Conservation (phyloP, 306 rosid species). For the Pterocarpus santalinus region DNA sequence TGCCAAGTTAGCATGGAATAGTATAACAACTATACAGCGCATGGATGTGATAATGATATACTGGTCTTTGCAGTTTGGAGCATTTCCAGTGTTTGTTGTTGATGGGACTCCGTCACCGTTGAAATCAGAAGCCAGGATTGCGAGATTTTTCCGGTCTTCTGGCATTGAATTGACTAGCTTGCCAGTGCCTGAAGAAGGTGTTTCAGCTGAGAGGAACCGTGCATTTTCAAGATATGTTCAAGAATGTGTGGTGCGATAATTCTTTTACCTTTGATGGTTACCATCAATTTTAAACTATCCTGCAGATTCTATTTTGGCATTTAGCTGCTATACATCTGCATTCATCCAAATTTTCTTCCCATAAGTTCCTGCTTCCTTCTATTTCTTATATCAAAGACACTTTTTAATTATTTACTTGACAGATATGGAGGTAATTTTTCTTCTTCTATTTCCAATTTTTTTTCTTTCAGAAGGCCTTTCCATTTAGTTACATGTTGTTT, state of each 20-base stretch:
- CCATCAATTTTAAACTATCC: slow-evolving; percentile 17
- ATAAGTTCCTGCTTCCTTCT: slow-evolving; percentile 23
- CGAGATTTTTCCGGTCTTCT: slow-evolving; percentile 70
- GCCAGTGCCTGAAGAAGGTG: slow-evolving; percentile 64
- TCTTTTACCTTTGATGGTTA: slow-evolving; percentile 39
- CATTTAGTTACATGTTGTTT: slow-evolving; percentile 43
- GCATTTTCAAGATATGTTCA: slow-evolving; percentile 68
- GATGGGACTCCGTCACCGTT: slow-evolving; percentile 87
- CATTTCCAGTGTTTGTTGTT: slow-evolving; percentile 80
- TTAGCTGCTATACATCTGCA: slow-evolving; percentile 19
- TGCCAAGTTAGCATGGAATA: slow-evolving; percentile 2
- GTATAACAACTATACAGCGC: background rate
- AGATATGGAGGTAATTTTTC: no score
- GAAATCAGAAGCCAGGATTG: slow-evolving; percentile 77
- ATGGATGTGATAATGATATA: slow-evolving; percentile 37
- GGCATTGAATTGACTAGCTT: slow-evolving; percentile 70
- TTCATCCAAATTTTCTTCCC: slow-evolving; percentile 10
- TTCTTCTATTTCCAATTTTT: background rate
- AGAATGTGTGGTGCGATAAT: slow-evolving; percentile 83
- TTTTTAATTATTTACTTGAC: background rate
- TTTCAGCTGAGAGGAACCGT: slow-evolving; percentile 73
- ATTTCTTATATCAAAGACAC: slow-evolving; percentile 15
- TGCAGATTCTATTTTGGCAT: slow-evolving; percentile 24
- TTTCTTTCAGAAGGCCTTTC: slow-evolving; percentile 41
- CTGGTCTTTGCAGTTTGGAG: slow-evolving; percentile 79